Percentiles rank a stretch among this genome's conserved stretches.
Evolutionary conservation across 2,329 filamentous ascomycete species (phyloP).

Genomic region (Fusarium sp.): DNA sequence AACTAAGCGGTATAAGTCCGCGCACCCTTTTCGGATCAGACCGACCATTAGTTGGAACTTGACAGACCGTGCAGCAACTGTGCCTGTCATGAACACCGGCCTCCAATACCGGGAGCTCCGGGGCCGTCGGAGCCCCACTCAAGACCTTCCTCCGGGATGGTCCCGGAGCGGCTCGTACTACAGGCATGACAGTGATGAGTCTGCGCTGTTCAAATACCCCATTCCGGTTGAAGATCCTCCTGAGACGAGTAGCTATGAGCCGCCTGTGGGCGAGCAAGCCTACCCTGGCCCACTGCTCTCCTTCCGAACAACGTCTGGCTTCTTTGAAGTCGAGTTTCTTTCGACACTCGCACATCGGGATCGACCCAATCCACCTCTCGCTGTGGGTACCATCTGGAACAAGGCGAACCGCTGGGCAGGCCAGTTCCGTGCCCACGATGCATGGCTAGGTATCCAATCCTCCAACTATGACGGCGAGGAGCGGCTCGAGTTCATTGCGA

Average conservation of each 20-base stretch:
- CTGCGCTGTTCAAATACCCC: constrained; percentile 60
- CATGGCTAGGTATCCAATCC: constrained; percentile 63
- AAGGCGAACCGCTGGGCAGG: constrained; percentile 58
- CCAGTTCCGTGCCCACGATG: constrained; percentile 61
- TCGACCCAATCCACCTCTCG: constrained; percentile 57
- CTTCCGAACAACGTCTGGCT: constrained; percentile 58
- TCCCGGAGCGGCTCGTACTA: constrained; percentile 56
- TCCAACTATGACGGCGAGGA: constrained; percentile 63
- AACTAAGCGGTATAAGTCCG: constrained; percentile 55
- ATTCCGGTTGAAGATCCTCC: constrained; percentile 58
- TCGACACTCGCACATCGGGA: constrained; percentile 56
- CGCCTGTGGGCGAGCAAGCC: constrained; percentile 51
- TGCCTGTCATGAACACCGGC: constrained; percentile 57
- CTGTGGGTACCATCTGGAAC: constrained; percentile 61
- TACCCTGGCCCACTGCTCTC: constrained; percentile 59
- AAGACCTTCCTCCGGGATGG: constrained; percentile 59
- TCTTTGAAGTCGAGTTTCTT: constrained; percentile 60
- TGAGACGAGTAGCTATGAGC: constrained; percentile 51
- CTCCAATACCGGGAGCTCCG: constrained; percentile 59
- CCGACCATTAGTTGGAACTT: constrained; percentile 58
- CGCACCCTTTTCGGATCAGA: constrained; percentile 58
- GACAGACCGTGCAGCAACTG: constrained; percentile 57
- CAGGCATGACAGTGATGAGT: constrained; percentile 59
- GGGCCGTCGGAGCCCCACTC: constrained; percentile 51
- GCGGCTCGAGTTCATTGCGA: constrained; percentile 61